Percentiles rank a stretch among this genome's conserved stretches.
Evolutionary conservation across 2,329 filamentous ascomycete species (phyloP).

Genomic region (Blumeriella jaapii): DNA sequence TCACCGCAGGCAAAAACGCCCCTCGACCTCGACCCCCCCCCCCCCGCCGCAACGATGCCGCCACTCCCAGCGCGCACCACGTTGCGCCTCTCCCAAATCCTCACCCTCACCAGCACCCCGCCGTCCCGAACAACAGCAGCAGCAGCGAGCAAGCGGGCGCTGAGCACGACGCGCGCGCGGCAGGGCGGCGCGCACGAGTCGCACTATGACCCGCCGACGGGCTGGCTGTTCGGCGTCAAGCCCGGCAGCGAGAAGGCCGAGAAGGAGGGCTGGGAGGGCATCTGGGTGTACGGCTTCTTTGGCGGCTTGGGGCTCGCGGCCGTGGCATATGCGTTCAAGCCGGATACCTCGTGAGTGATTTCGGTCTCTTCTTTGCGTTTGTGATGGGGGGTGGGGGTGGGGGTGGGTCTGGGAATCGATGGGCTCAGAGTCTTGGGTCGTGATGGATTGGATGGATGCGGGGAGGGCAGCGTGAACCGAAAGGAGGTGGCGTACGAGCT

Average conservation of each 20-base stretch:
- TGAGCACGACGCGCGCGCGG: conserved; percentile 5
- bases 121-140: no score
- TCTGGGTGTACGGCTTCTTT: conserved; percentile 77
- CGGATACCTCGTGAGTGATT: conserved; percentile 88
- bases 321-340: conserved; percentile 89
- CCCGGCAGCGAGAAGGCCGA: conserved; percentile 92
- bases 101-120: no score
- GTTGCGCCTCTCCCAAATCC: no score
- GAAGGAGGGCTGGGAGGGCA: conserved; percentile 90
- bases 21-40: no score
- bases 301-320: conserved; percentile 62
- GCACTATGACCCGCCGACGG: conserved; percentile 79
- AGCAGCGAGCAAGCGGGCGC: no score
- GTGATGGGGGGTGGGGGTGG: background rate
- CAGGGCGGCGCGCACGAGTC: conserved; percentile 23
- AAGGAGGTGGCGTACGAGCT: conserved; percentile 15
- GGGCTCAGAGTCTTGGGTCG: background rate
- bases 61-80: no score
- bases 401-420: conserved; percentile 1
- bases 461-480: background rate
- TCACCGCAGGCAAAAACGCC: no score
- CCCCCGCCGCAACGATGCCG: no score
- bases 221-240: conserved; percentile 90
- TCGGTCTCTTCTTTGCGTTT: conserved; percentile 7
- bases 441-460: background rate